Evolutionary conservation across 2,329 filamentous ascomycete species (phyloP), one percentile per base, ranked within the genome.

Genomic region (Verruconis gallopava): DNA sequence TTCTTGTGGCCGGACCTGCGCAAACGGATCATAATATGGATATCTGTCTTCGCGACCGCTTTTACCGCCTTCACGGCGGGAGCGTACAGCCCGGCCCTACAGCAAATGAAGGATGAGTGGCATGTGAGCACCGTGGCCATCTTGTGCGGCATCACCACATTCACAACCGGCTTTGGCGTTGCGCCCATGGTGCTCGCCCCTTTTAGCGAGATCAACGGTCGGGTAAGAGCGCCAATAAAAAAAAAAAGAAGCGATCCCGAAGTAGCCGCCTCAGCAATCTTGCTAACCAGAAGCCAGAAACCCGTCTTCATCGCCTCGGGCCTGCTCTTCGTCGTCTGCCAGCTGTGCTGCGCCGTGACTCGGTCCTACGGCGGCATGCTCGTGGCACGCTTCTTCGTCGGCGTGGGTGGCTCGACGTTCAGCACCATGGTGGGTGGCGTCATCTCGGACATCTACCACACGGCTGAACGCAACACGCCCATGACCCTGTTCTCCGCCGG

Each of bases 371-470:
- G 73, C 0, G 85, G 81, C 2, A 81, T 94, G 72, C 58, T 93
- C 1, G 61, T 86, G 2, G 73, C 78, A 0, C 74, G 88, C 1
- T 82, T 94, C 55, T 69, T 91, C 37, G 72, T 77, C 6, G 88
- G 88, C 1, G 75, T 77, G n/a, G 83, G 82, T 4, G 79, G 75
- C 4, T 85, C 79, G 38, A 77, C 73, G 0, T 93, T 93, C 55
- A 85, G 81, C 35, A 91, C 85, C 17, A 88, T 94, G 71, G 81
- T 93, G 0, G 88, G 88, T n/a, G 88, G 88, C 3, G 82, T 95
- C 3, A 80, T 95, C 32, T 41, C 81, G 39, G 88, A 95, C 54
- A 73, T 94, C 45, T 94, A 86, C 63, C 74, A 79, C 37, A 76
- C 83, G 6, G 65, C 82, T 45, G 78, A 83, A 35, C 71, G 89